These are phyloP conservation scores for Pseudogymnoascus sp. DNA, from an alignment of 2,329 filamentous ascomycete species.

Conservation along the genomic window DNA sequence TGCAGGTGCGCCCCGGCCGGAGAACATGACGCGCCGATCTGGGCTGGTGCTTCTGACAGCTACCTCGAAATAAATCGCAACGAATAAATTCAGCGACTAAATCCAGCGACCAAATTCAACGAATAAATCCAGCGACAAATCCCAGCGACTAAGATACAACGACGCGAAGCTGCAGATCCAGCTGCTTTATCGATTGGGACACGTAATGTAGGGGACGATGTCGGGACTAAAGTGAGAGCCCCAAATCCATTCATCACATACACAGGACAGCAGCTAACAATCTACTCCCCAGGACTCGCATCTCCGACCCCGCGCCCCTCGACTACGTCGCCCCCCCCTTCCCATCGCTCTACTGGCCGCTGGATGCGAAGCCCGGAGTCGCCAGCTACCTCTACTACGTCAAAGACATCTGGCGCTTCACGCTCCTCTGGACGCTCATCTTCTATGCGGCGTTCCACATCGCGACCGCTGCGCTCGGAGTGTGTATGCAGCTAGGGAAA, in stretches of 20 bases:
- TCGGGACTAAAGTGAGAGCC: background rate
- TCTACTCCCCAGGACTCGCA: conserved; percentile 16
- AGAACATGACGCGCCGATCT: background rate
- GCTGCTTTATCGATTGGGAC: background rate
- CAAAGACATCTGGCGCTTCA: conserved; percentile 60
- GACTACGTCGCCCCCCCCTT: conserved; percentile 55
- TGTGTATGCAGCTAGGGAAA: conserved; percentile 45
- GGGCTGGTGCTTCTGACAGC: background rate
- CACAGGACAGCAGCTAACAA: background rate
- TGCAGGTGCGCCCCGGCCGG: background rate
- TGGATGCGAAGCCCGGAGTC: conserved; percentile 35
- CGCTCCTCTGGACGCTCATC: conserved; percentile 60
- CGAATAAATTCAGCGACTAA: background rate
- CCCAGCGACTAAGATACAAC: background rate
- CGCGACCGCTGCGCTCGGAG: conserved; percentile 50
- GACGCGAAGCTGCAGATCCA: background rate
- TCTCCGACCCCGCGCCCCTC: conserved; percentile 25
- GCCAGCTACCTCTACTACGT: conserved; percentile 48
- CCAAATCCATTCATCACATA: background rate
- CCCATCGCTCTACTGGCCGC: conserved; percentile 61
- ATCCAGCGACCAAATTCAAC: background rate
- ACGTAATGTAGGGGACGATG: background rate
- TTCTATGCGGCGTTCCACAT: conserved; percentile 54
- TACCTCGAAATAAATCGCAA: background rate
- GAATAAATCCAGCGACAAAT: background rate